These are phyloP conservation scores for Penicillium waksmanii DNA, from an alignment of 495 filamentous ascomycete species.

Conservation along the genomic window DNA sequence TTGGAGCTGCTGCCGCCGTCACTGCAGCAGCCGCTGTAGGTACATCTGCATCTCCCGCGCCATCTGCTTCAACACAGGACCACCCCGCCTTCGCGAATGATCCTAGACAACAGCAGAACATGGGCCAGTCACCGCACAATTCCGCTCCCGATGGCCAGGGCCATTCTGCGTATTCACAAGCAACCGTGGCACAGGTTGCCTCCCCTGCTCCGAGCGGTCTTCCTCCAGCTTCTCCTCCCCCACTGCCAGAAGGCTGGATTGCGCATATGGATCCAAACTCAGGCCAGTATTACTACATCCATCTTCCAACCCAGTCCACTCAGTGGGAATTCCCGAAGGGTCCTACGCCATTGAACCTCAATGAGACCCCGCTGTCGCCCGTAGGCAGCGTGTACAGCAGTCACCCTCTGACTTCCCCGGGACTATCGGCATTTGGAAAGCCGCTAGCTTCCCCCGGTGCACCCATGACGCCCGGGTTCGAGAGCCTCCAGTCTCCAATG, in stretches of 20 bases:
- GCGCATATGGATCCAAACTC: conserved; percentile 93
- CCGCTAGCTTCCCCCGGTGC: conserved; percentile 78
- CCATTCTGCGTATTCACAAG: conserved; percentile 39
- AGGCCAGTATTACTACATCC: conserved; percentile 98
- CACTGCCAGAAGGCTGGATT: conserved; percentile 97
- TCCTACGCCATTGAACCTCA: conserved; percentile 79
- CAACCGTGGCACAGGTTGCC: conserved; percentile 17
- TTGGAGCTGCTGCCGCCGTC: conserved; percentile 24
- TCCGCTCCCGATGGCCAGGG: conserved; percentile 42
- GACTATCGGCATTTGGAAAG: conserved; percentile 69
- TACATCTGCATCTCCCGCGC: conserved; percentile 26
- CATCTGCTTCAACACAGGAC: conserved; percentile 54
- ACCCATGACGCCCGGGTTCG: conserved; percentile 71
- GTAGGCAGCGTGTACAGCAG: conserved; percentile 74
- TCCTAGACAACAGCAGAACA: conserved; percentile 50
- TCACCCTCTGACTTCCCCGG: conserved; percentile 75
- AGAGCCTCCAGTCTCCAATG: conserved; percentile 74
- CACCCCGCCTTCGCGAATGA: conserved; percentile 93
- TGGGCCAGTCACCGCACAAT: conserved; percentile 43
- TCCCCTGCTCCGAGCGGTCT: conserved; percentile 59
- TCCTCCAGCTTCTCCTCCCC: conserved; percentile 81
- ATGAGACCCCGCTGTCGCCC: conserved; percentile 77
- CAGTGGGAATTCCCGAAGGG: conserved; percentile 99
- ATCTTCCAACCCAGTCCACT: conserved; percentile 91
- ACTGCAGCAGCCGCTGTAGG: conserved; percentile 1